Base-by-base conservation (phyloP, 306 rosid genomes). In the Fragaria iinumae region DNA sequence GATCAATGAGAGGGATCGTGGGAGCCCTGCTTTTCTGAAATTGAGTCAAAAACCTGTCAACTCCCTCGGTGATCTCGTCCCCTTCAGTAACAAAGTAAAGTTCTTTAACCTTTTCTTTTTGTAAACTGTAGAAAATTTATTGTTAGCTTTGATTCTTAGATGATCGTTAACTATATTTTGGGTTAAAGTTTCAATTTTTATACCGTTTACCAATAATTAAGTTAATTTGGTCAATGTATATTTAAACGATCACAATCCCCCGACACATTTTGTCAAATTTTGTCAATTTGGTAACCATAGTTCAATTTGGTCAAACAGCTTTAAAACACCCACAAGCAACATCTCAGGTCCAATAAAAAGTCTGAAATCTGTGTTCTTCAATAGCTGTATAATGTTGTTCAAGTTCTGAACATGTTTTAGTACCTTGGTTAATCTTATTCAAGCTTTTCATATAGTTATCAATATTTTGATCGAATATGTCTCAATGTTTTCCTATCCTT, bases 31-130 rank as follows among this genome's bases (percentile, higher is more conserved):
- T 17, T 29, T 63, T 43, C 77, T 81, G 27, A 74, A 77, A 44
- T 67, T 81, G 73, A 71, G 81, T 76, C 78, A 81, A 36, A 81
- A 81, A 71, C 4, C 80, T 11, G 81, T 76, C 52, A 81, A 81
- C 66, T 81, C 84, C 32, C 84, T 81, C 6, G 84, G 84, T 20
- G 84, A 81, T 66, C 84, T 81, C 34, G 81, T 81, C 29, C 84
- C 84, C 18, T 81, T 81, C 29, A 71, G 64, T 13, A 81, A 81
- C 75, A 81, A 81, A 36, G 81, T 8, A 63, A 36, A 16, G 74
- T 65, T 60, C 23, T 21, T 43, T 2, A 55, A 10, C 43, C 6
- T 17, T 21, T 6, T 8, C 25, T 36, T 38, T 4, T 18, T 5
- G 11, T 11, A 11, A 27, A 60, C 20, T 11, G 34, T 23, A 27